Evolutionary conservation across 2,329 filamentous ascomycete species (phyloP).

Genomic region (Aureobasidium sp.): DNA sequence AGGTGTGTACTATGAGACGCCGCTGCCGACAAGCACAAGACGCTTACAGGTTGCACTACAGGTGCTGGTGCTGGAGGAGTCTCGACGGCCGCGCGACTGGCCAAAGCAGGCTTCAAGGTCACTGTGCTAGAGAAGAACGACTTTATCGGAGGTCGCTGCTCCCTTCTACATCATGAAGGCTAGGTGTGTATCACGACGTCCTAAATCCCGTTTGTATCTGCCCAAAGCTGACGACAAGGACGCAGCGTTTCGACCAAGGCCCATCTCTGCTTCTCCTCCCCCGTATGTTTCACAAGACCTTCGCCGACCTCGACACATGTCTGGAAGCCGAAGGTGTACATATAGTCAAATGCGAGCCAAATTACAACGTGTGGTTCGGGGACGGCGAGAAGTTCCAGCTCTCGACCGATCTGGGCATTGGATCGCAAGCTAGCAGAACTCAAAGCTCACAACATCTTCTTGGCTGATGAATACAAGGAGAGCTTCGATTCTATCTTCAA

Average conservation of each 20-base stretch:
- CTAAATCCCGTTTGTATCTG: neutral
- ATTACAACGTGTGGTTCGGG: slow-evolving; percentile 68
- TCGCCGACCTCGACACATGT: slow-evolving; percentile 60
- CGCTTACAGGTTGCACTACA: slow-evolving; percentile 22
- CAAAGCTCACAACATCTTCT: slow-evolving; percentile 70
- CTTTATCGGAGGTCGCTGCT: slow-evolving; percentile 66
- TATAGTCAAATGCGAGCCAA: slow-evolving; percentile 65
- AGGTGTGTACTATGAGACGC: slow-evolving; percentile 34
- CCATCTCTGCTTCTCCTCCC: slow-evolving; percentile 68
- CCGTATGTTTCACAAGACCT: slow-evolving; percentile 62
- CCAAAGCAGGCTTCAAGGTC: slow-evolving; percentile 63
- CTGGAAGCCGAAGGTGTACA: slow-evolving; percentile 60
- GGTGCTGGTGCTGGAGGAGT: slow-evolving; percentile 67
- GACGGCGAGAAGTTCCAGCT: slow-evolving; percentile 59
- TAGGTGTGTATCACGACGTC: slow-evolving; percentile 30
- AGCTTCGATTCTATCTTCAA: slow-evolving; percentile 74
- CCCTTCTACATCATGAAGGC: slow-evolving; percentile 53
- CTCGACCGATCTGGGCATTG: slow-evolving; percentile 63
- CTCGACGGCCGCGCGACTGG: slow-evolving; percentile 63
- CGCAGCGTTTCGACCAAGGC: slow-evolving; percentile 64
- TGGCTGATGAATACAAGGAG: slow-evolving; percentile 64
- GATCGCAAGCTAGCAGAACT: slow-evolving; percentile 55
- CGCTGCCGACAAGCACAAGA: slow-evolving; percentile 15
- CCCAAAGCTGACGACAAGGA: neutral
- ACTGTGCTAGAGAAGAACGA: slow-evolving; percentile 72